phyloP scores from a whole-genome alignment of 768 basidiomycete genomes.

The Suillus lakei region DNA sequence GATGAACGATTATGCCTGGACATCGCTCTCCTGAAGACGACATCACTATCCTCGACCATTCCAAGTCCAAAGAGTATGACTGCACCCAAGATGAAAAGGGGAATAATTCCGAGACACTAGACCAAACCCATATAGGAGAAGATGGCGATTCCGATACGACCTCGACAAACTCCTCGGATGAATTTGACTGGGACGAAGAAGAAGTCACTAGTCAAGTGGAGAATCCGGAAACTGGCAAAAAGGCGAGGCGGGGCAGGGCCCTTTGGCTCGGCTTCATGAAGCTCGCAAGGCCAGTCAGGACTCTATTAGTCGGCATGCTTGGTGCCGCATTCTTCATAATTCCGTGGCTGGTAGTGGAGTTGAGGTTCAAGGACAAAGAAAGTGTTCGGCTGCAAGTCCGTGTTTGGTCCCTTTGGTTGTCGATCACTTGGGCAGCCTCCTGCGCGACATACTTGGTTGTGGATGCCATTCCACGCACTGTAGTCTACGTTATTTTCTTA shows the following conservation, averaged over 20 bases:
- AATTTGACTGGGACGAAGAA: conserved; percentile 78
- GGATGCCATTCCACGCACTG: conserved; percentile 61
- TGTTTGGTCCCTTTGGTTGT: conserved; percentile 70
- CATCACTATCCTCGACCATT: conserved; percentile 7
- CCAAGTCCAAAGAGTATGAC: conserved; percentile 17
- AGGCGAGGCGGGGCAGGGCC: conserved; percentile 65
- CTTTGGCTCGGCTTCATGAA: conserved; percentile 72
- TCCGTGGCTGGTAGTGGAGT: conserved; percentile 69
- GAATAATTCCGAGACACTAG: conserved; percentile 12
- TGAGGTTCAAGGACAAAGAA: conserved; percentile 55
- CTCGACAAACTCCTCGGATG: conserved; percentile 66
- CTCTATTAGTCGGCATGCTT: conserved; percentile 59
- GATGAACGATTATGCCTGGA: conserved; percentile 22
- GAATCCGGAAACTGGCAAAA: conserved; percentile 32
- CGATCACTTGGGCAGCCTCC: conserved; percentile 66
- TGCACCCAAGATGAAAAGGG: conserved; percentile 16
- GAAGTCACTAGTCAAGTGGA: conserved; percentile 42
- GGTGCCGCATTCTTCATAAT: conserved; percentile 69
- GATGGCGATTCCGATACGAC: conserved; percentile 37
- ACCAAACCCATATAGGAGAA: conserved; percentile 13
- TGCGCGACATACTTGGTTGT: conserved; percentile 68
- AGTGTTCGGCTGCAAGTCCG: conserved; percentile 58
- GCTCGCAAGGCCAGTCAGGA: conserved; percentile 61
- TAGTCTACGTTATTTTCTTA: conserved; percentile 56
- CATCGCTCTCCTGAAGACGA: conserved; percentile 15